phyloP scores from a whole-genome alignment of 768 basidiomycete genomes.

The Russula foetens region DNA sequence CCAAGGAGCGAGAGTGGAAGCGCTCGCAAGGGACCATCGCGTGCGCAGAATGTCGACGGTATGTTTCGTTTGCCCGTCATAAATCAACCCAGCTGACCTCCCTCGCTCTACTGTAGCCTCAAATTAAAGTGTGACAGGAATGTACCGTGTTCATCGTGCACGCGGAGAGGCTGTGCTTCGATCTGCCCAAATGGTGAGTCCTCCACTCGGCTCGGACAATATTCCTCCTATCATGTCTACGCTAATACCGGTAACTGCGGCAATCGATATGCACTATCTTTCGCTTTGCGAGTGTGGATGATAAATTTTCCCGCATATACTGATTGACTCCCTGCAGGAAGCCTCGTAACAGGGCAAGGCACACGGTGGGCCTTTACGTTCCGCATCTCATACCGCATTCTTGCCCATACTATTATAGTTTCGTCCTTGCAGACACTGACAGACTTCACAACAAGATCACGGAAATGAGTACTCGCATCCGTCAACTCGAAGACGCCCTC shows the following conservation, averaged over 20 bases:
- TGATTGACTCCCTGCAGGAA: slow-evolving; percentile 29
- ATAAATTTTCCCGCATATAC: too few species aligned
- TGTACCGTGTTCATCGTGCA: slow-evolving; percentile 46
- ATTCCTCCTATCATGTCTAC: background rate
- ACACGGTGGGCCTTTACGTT: slow-evolving; percentile 44
- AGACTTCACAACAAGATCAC: slow-evolving; percentile 60
- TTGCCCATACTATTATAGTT: slow-evolving; percentile 31
- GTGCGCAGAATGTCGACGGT: slow-evolving; percentile 21
- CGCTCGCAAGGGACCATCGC: slow-evolving; percentile 20
- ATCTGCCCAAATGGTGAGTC: slow-evolving; percentile 61
- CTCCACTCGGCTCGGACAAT: background rate
- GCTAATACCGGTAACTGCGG: too few species aligned
- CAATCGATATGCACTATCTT: too few species aligned
- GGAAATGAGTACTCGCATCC: slow-evolving; percentile 61
- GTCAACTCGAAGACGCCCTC: slow-evolving; percentile 63
- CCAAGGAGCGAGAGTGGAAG: slow-evolving; percentile 20
- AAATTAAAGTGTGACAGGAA: slow-evolving; percentile 74
- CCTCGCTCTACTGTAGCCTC: slow-evolving; percentile 31
- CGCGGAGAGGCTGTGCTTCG: slow-evolving; percentile 64
- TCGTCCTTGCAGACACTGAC: slow-evolving; percentile 66
- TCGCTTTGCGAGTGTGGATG: too few species aligned
- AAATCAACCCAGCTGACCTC: background rate
- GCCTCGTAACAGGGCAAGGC: slow-evolving; percentile 68
- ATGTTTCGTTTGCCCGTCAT: background rate
- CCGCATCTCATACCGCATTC: background rate